A percentile compares a stretch with the other conserved stretches of the same genome.
phyloP scores from a whole-genome alignment of 352 stramenopile genomes.

The Phytophthora pluvialis region DNA sequence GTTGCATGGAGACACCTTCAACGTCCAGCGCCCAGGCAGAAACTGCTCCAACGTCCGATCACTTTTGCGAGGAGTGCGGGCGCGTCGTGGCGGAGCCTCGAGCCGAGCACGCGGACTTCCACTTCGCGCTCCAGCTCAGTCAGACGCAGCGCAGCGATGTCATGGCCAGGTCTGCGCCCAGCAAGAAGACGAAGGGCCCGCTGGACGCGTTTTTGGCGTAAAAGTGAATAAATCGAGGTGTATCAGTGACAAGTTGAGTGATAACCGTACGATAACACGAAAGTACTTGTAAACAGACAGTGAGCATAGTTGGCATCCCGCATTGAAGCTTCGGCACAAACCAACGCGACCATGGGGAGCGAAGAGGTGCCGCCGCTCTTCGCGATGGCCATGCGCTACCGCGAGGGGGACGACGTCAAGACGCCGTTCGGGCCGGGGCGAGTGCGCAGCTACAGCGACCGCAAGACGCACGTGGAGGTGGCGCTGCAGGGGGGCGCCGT shows the following conservation, averaged over 20 bases:
- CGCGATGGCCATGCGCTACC: constrained; percentile 71
- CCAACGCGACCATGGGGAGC: constrained; percentile 14
- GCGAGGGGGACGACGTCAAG: constrained; percentile 62
- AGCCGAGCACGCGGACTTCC: constrained; percentile 64
- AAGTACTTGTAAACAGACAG: constrained; percentile 3
- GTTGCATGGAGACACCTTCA: constrained; percentile 26
- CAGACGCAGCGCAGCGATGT: constrained; percentile 29
- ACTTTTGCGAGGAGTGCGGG: constrained; percentile 53
- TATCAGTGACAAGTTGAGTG: background rate
- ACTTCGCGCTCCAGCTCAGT: constrained; percentile 60
- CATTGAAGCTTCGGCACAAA: constrained; percentile 20
- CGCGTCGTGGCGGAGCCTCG: constrained; percentile 37
- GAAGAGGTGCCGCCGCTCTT: constrained; percentile 73
- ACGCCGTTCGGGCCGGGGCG: constrained; percentile 69
- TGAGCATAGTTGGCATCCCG: background rate
- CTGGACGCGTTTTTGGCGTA: constrained; percentile 56
- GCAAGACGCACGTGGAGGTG: constrained; percentile 63
- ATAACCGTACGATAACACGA: background rate
- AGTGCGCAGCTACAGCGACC: constrained; percentile 53
- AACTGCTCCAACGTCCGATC: constrained; percentile 1
- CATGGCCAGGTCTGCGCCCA: constrained; percentile 1
- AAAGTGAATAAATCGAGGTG: background rate
- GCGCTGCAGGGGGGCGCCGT: constrained; percentile 53
- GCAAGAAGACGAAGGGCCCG: constrained; percentile 37
- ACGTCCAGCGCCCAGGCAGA: constrained; percentile 16